Base-by-base conservation (phyloP, 345 rosid species). In the Gynandropsis gynandra region DNA sequence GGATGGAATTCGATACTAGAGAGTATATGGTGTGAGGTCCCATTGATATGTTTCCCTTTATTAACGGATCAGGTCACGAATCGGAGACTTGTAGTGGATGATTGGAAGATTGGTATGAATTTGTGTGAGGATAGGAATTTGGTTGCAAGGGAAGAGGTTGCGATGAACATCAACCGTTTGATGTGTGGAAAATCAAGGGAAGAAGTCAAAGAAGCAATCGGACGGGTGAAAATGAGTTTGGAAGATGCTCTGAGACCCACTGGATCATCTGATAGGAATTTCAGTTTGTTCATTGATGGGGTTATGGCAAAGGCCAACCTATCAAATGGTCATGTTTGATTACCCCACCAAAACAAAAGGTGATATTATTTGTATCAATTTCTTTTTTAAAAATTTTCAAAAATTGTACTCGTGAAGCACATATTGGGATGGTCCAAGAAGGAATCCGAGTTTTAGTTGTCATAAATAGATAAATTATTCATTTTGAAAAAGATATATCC, bases 1-100 rank as follows among this genome's bases (percentile, higher is more conserved):
- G 95, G 96, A 4, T 86, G 98, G 94, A 83, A 90, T 42, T 90
- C 96, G 9, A 71, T 74, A 0, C 38, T 79, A 10, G 98, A 87
- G 53, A 73, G 83, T 12, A 58, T 71, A 35, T 86, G 98, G 95
- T 78, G 83, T 12, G 42, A 54, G 11, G 72, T 90, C n/a, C 96
- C 96, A 0, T 40, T 90, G 37, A 24, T 90, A 24, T 78, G 92
- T 47, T 76, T 69, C 38, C 98, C 95, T 8, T 58, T 86, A 53
- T 62, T 72, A 61, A 83, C 94, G 0, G 98, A 90, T 69, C 95
- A 86, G 37, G 89, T 83, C 47, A 77, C 96, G 7, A 82, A 86
- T 45, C 56, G 96, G 63, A 90, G 82, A 68, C 66, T 86, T 18
- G 87, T 68, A 56, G 96, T 83, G 29, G 87, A 78, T 56, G 92